Percentiles rank a stretch among this genome's conserved stretches.
Conservation (phyloP, 805 yeast species). For the Lipomyces mesembrius region DNA sequence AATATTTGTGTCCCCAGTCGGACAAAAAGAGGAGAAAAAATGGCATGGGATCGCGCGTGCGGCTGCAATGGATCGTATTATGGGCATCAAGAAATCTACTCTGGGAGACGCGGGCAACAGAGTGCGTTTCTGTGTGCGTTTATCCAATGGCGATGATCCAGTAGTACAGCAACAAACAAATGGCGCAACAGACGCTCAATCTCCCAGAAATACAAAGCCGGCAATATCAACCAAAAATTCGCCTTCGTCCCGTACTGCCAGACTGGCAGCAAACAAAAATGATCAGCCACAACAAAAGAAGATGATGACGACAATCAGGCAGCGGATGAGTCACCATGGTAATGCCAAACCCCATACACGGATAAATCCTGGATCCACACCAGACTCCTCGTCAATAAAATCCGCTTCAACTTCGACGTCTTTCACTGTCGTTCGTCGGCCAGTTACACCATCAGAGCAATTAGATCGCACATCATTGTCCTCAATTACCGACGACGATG, state of each 20-base stretch:
- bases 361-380: not conserved
- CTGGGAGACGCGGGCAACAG: not conserved
- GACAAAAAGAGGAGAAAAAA: slow-evolving; percentile 31
- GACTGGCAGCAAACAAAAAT: not conserved
- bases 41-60: slow-evolving; percentile 34
- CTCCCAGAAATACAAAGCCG: slow-evolving; percentile 4
- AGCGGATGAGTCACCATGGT: not conserved
- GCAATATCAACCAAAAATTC: not conserved
- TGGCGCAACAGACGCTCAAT: not conserved
- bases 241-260: not conserved
- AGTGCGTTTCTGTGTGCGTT: slow-evolving; percentile 2
- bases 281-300: not conserved
- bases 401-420: not conserved
- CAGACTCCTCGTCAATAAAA: slow-evolving; percentile 2
- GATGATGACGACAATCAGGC: not conserved
- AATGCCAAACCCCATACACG: not conserved
- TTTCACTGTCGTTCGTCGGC: not conserved
- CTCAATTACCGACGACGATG: slow-evolving; percentile 14
- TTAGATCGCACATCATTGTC: not conserved
- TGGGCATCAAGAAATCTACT: slow-evolving; percentile 1
- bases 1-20: slow-evolving; percentile 24
- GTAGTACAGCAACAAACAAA: not conserved
- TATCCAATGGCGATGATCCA: not conserved
- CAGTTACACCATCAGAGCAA: not conserved
- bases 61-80: slow-evolving; percentile 31